Conservation (phyloP, 176 grass and related monocot species). For the Panicum miliaceum region DNA sequence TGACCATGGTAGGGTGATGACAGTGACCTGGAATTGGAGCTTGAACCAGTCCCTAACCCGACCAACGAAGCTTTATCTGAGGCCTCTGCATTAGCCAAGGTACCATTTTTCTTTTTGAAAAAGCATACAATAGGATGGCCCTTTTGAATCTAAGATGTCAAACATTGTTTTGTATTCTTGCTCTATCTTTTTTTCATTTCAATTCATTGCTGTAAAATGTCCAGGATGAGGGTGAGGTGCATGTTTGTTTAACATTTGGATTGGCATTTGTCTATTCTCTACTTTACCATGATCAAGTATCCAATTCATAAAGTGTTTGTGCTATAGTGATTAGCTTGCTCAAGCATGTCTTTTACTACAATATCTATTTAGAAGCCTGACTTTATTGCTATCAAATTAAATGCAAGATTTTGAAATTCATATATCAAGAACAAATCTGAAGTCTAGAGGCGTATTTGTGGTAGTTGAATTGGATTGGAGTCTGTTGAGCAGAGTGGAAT, state of each 20-base stretch:
- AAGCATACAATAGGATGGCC: not conserved
- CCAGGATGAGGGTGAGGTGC: not conserved
- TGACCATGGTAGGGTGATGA: conserved; percentile 72
- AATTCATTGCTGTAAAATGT: not conserved
- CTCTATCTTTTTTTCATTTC: not conserved
- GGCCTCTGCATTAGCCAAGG: conserved; percentile 71
- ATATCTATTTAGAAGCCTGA: not conserved
- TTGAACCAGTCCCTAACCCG: conserved; percentile 65
- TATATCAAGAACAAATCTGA: not conserved
- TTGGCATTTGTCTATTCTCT: conserved; percentile 4
- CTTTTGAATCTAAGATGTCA: conserved; percentile 14
- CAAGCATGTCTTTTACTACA: not conserved
- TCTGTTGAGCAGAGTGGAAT: not conserved
- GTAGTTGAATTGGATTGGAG: not conserved
- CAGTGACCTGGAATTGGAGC: conserved; percentile 86
- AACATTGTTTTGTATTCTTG: not conserved
- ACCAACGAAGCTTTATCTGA: conserved; percentile 58
- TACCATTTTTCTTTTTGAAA: conserved; percentile 18
- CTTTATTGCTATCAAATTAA: conserved; percentile 7
- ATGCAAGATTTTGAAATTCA: conserved; percentile 21
- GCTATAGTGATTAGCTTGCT: conserved; percentile 8
- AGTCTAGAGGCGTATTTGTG: not conserved
- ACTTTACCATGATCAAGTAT: conserved; percentile 19
- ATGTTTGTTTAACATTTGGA: not conserved
- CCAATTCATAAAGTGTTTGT: not conserved